phyloP scores from a whole-genome alignment of 192 early-diverging fungal genomes.

The Umbelopsis ramanniana region DNA sequence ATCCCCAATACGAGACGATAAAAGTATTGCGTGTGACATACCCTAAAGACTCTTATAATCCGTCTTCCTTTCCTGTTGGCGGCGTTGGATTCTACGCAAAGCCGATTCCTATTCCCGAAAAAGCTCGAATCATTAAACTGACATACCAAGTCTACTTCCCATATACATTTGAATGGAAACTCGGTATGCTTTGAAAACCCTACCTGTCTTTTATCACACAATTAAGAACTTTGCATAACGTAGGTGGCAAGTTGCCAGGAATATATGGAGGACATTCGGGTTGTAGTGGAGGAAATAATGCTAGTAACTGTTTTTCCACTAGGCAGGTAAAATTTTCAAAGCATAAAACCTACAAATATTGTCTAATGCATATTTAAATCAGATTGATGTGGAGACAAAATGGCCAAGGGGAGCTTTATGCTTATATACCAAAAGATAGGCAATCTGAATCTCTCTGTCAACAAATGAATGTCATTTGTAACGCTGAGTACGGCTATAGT shows the following conservation, averaged over 20 bases:
- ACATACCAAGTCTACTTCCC: conserved; percentile 41
- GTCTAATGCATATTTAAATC: neutral
- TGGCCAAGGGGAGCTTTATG: conserved; percentile 58
- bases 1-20: neutral
- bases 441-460: conserved; percentile 36
- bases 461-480: conserved; percentile 46
- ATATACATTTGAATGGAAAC: conserved; percentile 42
- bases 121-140: neutral
- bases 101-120: conserved; percentile 7
- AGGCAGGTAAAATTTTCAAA: conserved; percentile 46
- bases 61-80: neutral
- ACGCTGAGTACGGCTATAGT: conserved; percentile 53
- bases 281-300: conserved; percentile 55
- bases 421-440: conserved; percentile 42
- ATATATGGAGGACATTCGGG: conserved; percentile 53
- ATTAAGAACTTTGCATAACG: neutral
- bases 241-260: conserved; percentile 63
- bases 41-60: conserved; percentile 17
- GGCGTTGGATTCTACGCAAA: conserved; percentile 22
- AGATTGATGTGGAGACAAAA: conserved; percentile 49
- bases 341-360: neutral
- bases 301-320: conserved; percentile 55
- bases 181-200: conserved; percentile 20
- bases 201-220: neutral
- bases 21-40: conserved; percentile 23